A percentile compares a stretch with the other conserved stretches of the same genome.
phyloP scores from a whole-genome alignment of 73 alveolate genomes.

The Paramecium sonneborni region DNA sequence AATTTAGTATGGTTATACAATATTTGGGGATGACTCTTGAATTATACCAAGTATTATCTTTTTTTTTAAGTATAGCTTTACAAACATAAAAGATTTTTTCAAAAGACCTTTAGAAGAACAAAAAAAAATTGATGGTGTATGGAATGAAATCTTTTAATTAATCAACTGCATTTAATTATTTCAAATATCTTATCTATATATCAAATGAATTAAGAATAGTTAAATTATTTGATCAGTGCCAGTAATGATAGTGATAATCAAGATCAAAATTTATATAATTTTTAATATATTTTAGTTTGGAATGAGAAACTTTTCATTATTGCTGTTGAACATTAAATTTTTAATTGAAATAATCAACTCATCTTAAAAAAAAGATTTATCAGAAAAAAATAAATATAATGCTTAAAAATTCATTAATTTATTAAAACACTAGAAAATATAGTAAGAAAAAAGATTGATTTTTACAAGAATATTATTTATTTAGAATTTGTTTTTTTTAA shows the following conservation, averaged over 20 bases:
- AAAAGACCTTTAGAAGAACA: conserved; percentile 30
- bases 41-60: not conserved
- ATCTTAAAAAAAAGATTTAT: not conserved
- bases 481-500: too few species aligned
- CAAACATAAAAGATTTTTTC: not conserved
- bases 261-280: not conserved
- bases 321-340: not conserved
- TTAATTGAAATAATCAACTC: too few species aligned
- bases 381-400: not conserved
- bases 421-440: not conserved
- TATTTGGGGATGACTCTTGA: not conserved
- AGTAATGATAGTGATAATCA: not conserved
- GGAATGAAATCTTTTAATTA: not conserved
- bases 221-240: not conserved
- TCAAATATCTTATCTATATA: not conserved
- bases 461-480: too few species aligned
- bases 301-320: not conserved
- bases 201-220: not conserved
- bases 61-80: not conserved
- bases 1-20: not conserved
- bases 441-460: not conserved
- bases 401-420: not conserved
- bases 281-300: not conserved
- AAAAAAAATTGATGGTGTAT: not conserved
- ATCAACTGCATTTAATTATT: not conserved